Conservation (phyloP, 495 filamentous ascomycete species). For the Tirmania nivea region DNA sequence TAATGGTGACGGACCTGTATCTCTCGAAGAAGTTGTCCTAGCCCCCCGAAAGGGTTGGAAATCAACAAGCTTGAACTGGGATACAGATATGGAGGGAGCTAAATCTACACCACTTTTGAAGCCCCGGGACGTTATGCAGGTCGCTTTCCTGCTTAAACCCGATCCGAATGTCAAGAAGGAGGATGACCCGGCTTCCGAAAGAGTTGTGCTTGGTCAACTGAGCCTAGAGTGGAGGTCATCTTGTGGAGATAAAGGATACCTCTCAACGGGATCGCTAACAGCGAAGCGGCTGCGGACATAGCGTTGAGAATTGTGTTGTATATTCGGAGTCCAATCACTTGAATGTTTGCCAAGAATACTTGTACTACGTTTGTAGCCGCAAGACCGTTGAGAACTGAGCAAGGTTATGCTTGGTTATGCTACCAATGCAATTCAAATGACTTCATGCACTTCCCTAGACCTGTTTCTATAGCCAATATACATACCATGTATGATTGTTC, state of each 20-base stretch:
- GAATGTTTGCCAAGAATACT: too few species aligned
- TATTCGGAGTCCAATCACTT: too few species aligned
- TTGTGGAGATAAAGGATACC: constrained; percentile 73
- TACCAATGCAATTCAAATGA: too few species aligned
- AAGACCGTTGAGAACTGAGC: too few species aligned
- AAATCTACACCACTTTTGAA: constrained; percentile 29
- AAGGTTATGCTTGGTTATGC: too few species aligned
- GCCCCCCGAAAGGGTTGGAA: constrained; percentile 28
- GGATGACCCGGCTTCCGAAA: constrained; percentile 26
- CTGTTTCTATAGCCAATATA: too few species aligned
- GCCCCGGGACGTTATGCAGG: constrained; percentile 73
- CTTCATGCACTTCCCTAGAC: too few species aligned
- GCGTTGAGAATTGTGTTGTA: too few species aligned
- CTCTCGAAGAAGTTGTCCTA: constrained; percentile 34
- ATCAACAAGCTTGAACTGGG: constrained; percentile 21
- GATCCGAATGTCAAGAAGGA: background rate
- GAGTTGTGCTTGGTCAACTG: constrained; percentile 57
- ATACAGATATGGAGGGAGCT: constrained; percentile 1
- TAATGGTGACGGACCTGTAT: constrained; percentile 46
- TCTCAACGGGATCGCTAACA: constrained; percentile 38
- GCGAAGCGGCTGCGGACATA: too few species aligned
- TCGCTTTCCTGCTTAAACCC: constrained; percentile 63
- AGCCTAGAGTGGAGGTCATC: constrained; percentile 69
- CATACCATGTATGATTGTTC: too few species aligned
- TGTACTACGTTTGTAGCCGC: too few species aligned